These are phyloP conservation scores for Calocera viscosa DNA, from an alignment of 768 basidiomycete genomes.

Conservation along the genomic window DNA sequence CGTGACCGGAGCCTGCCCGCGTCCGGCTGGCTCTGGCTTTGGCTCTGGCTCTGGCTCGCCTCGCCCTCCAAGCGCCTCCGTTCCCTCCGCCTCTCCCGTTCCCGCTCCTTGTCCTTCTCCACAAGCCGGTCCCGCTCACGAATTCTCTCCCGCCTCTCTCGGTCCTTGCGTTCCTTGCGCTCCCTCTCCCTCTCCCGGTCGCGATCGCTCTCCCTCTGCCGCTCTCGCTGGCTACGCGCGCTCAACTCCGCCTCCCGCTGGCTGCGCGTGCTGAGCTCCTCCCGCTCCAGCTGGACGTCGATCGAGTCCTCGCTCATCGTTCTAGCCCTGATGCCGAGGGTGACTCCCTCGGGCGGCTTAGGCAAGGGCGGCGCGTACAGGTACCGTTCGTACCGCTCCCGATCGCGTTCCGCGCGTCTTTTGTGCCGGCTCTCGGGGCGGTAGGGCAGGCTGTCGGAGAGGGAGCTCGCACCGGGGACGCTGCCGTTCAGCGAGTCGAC, in stretches of 20 bases:
- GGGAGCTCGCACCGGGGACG: neutral
- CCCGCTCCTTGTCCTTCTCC: slow-evolving; percentile 4
- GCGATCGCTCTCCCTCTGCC: neutral
- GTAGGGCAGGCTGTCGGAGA: neutral
- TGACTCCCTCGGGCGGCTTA: slow-evolving; percentile 1
- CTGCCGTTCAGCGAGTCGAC: slow-evolving; percentile 1
- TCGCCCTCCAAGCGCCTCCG: neutral
- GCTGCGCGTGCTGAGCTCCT: neutral
- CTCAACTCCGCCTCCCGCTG: neutral
- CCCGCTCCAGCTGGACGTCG: neutral
- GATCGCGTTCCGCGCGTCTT: neutral
- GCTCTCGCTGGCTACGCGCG: neutral
- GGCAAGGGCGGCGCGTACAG: slow-evolving; percentile 2
- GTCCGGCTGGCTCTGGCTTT: neutral
- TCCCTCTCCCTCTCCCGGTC: neutral
- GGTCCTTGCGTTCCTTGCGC: neutral
- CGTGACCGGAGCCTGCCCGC: neutral
- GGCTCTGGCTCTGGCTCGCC: neutral
- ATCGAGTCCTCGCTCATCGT: neutral
- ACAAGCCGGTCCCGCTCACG: neutral
- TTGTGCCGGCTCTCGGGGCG: neutral
- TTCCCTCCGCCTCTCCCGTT: neutral
- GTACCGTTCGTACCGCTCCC: neutral
- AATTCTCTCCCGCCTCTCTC: neutral
- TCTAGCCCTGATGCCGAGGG: neutral